Evolutionary conservation across 352 stramenopile genomes (phyloP).

Genomic region (Phytophthora tentaculata): DNA sequence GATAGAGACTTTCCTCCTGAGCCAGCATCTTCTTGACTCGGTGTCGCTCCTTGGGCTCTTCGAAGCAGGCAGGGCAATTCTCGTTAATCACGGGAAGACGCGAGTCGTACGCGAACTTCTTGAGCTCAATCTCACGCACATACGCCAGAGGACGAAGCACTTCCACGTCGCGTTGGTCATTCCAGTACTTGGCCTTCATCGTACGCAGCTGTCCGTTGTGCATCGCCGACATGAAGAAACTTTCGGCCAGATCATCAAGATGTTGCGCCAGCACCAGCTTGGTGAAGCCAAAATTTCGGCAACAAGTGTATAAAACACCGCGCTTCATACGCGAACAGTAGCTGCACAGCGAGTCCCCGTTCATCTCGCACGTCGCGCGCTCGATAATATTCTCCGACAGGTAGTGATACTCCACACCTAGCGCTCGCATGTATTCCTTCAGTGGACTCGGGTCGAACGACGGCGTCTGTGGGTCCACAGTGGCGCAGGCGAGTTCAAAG

Average conservation of each 20-base stretch:
- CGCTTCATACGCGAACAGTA: constrained; percentile 98
- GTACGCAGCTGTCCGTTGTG: constrained; percentile 98
- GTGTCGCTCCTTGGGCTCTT: constrained; percentile 97
- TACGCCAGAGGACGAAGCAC: constrained; percentile 97
- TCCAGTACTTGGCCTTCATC: constrained; percentile 99
- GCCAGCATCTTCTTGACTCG: constrained; percentile 98
- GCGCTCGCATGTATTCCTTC: constrained; percentile 95
- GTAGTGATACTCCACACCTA: constrained; percentile 97
- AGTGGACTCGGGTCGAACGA: constrained; percentile 97
- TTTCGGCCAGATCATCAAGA: constrained; percentile 97
- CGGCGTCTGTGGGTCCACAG: constrained; percentile 97
- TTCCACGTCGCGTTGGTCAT: constrained; percentile 93
- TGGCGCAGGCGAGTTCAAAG: constrained; percentile 96
- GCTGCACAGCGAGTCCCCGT: constrained; percentile 93
- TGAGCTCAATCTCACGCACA: constrained; percentile 94
- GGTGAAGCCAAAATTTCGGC: constrained; percentile 94
- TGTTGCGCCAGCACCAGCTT: constrained; percentile 96
- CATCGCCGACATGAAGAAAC: constrained; percentile 98
- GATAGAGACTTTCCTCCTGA: constrained; percentile 94
- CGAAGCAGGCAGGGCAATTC: constrained; percentile 99
- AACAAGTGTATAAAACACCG: constrained; percentile 96
- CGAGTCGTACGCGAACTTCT: constrained; percentile 81
- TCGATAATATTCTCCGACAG: constrained; percentile 94
- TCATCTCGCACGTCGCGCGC: constrained; percentile 85
- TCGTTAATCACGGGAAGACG: constrained; percentile 98